These are phyloP conservation scores for Betula pendula DNA, from an alignment of 306 rosid genomes.

Conservation along the genomic window DNA sequence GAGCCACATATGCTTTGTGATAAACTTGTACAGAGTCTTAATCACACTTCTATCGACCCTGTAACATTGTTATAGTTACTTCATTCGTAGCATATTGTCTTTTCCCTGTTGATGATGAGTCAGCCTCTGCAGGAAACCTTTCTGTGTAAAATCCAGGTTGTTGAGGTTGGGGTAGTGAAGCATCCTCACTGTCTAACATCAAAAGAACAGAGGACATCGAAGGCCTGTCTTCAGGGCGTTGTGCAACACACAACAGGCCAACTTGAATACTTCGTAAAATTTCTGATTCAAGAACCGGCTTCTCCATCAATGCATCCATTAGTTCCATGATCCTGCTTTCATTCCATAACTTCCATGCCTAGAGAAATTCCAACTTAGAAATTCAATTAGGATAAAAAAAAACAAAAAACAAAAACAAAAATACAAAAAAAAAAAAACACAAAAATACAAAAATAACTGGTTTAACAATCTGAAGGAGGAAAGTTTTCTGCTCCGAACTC, in stretches of 20 bases:
- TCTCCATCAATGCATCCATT: constrained; percentile 43
- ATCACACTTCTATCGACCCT: constrained; percentile 28
- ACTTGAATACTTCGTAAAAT: constrained; percentile 48
- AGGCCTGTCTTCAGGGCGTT: constrained; percentile 60
- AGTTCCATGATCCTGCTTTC: constrained; percentile 45
- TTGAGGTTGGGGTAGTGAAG: constrained; percentile 36
- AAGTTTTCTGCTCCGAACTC: constrained; percentile 23
- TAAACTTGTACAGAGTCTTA: background rate
- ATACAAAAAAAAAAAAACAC: background rate
- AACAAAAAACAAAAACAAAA: background rate
- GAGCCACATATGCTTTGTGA: background rate
- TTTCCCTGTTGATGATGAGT: constrained; percentile 30
- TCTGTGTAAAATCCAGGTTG: constrained; percentile 49
- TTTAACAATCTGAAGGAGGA: background rate
- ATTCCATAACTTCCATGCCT: constrained; percentile 70
- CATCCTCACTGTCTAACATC: constrained; percentile 44
- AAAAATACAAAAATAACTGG: background rate
- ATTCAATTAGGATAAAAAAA: background rate
- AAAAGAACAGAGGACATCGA: constrained; percentile 45
- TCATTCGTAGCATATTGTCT: constrained; percentile 27
- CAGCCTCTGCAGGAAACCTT: constrained; percentile 34
- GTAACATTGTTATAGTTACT: constrained; percentile 29
- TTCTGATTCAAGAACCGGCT: constrained; percentile 12
- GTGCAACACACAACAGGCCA: constrained; percentile 54
- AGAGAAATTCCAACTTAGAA: constrained; percentile 10